Base-by-base conservation (phyloP, 2,329 filamentous ascomycete species). In the Macrophomina tecta region DNA sequence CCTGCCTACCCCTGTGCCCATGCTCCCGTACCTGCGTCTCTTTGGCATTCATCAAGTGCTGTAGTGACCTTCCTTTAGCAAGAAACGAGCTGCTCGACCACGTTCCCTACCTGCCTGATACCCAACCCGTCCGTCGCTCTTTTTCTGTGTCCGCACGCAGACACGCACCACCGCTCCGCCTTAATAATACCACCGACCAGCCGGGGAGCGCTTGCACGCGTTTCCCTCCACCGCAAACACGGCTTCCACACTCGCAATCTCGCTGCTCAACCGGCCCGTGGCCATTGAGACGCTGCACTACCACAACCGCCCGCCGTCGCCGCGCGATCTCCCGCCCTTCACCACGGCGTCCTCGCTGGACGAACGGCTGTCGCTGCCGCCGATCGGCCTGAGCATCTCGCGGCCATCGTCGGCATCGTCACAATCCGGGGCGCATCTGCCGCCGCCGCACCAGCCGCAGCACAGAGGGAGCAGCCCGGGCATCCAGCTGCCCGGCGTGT, bases 191-290 rank as follows among this genome's bases (percentile, higher is more conserved):
- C 18, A n/a, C 38, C 23, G n/a, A n/a, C 38, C 42, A 23, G n/a
- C 49, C 16, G 64, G 56, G 46, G 45, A 61, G 55, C 64, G 64
- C 64, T 16, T 32, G 38, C 38, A 32, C 65, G 65, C 65, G 65
- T 63, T 63, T 67, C 63, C 52, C 58, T 51, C 53, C 38, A 63
- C 49, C 65, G 51, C 73, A 64, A 79, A 61, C 73, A 86, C 83
- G 83, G 83, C 86, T 81, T 88, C 84, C 79, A 84, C 85, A 75
- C 84, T 88, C 78, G 85, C 85, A 79, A 83, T 84, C 74, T 80
- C 78, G 40, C 78, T 87, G 75, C 81, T 87, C 67, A 87, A 86
- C 74, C 81, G 84, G 84, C 84, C 86, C 71, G 83, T 85, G 82
- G 83, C 85, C 82, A 82, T 86, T 77, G 85, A 63, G 46, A 28